Evolutionary conservation across 352 stramenopile species (phyloP).

Genomic region (Phytophthora citrophthora): DNA sequence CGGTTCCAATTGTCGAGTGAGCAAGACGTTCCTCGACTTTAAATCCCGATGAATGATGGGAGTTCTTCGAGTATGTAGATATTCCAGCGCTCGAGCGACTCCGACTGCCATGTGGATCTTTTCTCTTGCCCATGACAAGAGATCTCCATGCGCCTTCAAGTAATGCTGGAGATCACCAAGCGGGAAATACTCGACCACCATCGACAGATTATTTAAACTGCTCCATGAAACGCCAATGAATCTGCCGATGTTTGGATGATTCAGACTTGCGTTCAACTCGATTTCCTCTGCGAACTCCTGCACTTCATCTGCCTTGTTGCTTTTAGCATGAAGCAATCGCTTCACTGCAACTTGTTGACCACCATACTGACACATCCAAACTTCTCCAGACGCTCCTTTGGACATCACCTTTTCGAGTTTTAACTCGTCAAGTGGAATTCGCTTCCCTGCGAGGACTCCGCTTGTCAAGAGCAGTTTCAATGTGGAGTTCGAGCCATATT

Average conservation of each 20-base stretch:
- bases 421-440: conserved; percentile 25
- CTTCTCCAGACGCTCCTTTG: conserved; percentile 47
- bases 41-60: conserved; percentile 52
- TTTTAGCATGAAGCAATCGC: conserved; percentile 32
- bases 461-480: conserved; percentile 17
- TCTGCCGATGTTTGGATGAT: conserved; percentile 34
- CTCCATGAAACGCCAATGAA: conserved; percentile 49
- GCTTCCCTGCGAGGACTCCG: conserved; percentile 35
- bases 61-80: conserved; percentile 36
- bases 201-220: conserved; percentile 47
- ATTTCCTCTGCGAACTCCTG: conserved; percentile 45
- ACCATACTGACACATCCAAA: conserved; percentile 42
- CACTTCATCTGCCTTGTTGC: conserved; percentile 30
- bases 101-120: conserved; percentile 28
- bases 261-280: conserved; percentile 33
- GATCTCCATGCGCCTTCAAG: conserved; percentile 19
- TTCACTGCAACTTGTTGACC: conserved; percentile 45
- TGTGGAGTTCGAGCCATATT: conserved; percentile 10
- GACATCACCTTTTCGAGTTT: conserved; percentile 23
- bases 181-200: conserved; percentile 48
- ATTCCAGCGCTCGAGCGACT: conserved; percentile 38
- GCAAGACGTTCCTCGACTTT: conserved; percentile 45
- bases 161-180: conserved; percentile 40
- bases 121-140: conserved; percentile 20
- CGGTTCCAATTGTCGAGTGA: conserved; percentile 31